Evolutionary conservation across 257 asterid genomes (phyloP), one percentile per base, ranked within the genome.

Genomic region (Nicotiana tomentosiformis): DNA sequence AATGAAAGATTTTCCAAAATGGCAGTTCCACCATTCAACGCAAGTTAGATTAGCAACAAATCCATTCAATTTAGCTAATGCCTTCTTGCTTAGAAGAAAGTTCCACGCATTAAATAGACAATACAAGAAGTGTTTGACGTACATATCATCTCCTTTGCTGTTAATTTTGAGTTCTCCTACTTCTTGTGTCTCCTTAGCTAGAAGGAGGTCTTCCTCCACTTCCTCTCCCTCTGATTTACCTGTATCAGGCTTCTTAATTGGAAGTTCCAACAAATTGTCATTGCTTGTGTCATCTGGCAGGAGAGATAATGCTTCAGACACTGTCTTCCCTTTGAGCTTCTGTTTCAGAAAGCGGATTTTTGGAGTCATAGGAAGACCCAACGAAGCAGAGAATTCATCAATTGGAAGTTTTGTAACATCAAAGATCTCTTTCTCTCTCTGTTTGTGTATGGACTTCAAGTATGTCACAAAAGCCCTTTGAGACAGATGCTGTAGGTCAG

Each of bases 351-450:
- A 92, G 46, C 98, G 92, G 80, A 96, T 86, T 83, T 91, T 94
- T 58, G 99, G 99, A 81, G 98, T 93, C 97, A 93, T 88, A 35
- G 99, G 98, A 83, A 96, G 98, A 83, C 99, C 99, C 77, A 94
- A 84, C 72, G 99, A 96, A 85, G 97, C 98, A 80, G 97, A 84
- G 83, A 57, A 94, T 55, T 91, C 97, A 60, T 92, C 98, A 78
- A 93, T 83, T 1, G 97, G 93, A 77, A 94, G 98, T 82, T 93
- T 88, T 46, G 87, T 89, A 77, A 93, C 94, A 61, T 94, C 97
- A 87, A 96, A 94, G 81, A 93, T 84, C 88, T 96, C 99, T 88
- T 91, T 96, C 82, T 96, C 98, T 26, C 88, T 88, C 83, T 93
- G 95, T 84, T 88, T 92, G 83, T 90, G 86, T 84, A 96, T 89